phyloP scores from a whole-genome alignment of 371 early-diverging fungal species.

The Mortierella sp. region DNA sequence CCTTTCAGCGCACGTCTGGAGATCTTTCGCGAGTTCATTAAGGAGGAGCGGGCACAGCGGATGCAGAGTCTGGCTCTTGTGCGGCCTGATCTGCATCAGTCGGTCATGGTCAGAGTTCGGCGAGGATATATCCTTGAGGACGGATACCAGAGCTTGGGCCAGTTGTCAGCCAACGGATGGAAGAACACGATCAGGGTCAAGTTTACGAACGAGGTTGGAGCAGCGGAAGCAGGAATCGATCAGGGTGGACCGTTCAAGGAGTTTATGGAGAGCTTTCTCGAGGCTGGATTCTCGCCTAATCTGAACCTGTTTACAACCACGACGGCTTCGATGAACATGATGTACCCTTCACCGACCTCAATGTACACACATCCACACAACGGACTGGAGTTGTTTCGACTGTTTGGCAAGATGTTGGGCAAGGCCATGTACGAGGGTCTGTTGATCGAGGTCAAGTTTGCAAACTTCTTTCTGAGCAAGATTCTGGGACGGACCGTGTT shows the following conservation, averaged over 20 bases:
- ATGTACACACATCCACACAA: conserved; percentile 59
- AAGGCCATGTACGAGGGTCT: conserved; percentile 94
- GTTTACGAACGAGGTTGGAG: conserved; percentile 85
- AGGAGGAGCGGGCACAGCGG: conserved; percentile 63
- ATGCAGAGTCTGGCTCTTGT: conserved; percentile 24
- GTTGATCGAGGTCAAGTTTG: conserved; percentile 90
- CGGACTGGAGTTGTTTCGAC: conserved; percentile 75
- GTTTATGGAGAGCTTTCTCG: conserved; percentile 83
- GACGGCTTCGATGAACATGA: conserved; percentile 65
- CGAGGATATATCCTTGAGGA: conserved; percentile 86
- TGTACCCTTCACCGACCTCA: conserved; percentile 77
- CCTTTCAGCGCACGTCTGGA: conserved; percentile 85
- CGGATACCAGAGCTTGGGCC: conserved; percentile 74
- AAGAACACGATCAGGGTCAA: conserved; percentile 83
- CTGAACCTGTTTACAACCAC: conserved; percentile 81
- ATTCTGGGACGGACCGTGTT: conserved; percentile 81
- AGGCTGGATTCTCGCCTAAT: conserved; percentile 83
- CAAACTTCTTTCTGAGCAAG: conserved; percentile 86
- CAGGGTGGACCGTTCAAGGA: conserved; percentile 97
- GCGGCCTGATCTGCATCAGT: conserved; percentile 47
- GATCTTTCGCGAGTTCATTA: conserved; percentile 83
- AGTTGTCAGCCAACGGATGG: conserved; percentile 68
- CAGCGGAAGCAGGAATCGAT: conserved; percentile 91
- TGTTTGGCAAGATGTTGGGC: conserved; percentile 90
- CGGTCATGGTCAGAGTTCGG: conserved; percentile 70